Evolutionary conservation across 306 rosid species (phyloP).

Genomic region (Glycine latifolia): DNA sequence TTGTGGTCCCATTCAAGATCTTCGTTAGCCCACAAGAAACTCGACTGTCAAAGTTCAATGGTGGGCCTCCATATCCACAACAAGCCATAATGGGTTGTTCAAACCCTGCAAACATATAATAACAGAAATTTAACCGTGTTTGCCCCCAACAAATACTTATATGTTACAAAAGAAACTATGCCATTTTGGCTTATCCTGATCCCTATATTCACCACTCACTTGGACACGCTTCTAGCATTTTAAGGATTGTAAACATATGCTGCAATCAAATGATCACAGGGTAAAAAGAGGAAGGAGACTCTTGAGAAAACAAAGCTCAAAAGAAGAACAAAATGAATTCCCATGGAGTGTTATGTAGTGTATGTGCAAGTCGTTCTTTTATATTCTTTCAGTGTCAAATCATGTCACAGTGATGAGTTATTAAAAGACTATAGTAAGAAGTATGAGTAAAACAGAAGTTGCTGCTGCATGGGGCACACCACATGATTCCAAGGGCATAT

Average conservation of each 20-base stretch:
- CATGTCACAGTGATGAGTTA: not conserved
- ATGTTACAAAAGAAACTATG: not conserved
- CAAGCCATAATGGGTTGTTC: conserved; percentile 78
- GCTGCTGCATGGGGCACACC: not conserved
- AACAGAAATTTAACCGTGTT: not conserved
- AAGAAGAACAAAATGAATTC: not conserved
- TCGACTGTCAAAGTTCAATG: conserved; percentile 65
- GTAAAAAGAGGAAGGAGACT: not conserved
- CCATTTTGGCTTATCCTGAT: not conserved
- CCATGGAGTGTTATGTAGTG: not conserved
- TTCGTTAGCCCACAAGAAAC: conserved; percentile 69
- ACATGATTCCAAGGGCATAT: not conserved
- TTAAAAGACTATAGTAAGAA: not conserved
- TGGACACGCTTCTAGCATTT: not conserved
- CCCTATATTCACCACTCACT: not conserved
- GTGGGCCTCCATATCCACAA: conserved; percentile 87
- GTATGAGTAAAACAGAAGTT: not conserved
- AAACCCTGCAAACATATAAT: conserved; percentile 59
- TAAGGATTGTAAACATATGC: not conserved
- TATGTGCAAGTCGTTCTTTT: not conserved
- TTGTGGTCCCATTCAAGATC: conserved; percentile 63
- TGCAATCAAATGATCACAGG: not conserved
- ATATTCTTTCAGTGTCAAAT: not conserved
- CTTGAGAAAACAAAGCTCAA: conserved; percentile 1
- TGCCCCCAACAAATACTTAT: too few species aligned